Percentiles rank a stretch among this genome's conserved stretches.
Conservation (phyloP, 306 rosid species). For the Herpetospermum pedunculosum region DNA sequence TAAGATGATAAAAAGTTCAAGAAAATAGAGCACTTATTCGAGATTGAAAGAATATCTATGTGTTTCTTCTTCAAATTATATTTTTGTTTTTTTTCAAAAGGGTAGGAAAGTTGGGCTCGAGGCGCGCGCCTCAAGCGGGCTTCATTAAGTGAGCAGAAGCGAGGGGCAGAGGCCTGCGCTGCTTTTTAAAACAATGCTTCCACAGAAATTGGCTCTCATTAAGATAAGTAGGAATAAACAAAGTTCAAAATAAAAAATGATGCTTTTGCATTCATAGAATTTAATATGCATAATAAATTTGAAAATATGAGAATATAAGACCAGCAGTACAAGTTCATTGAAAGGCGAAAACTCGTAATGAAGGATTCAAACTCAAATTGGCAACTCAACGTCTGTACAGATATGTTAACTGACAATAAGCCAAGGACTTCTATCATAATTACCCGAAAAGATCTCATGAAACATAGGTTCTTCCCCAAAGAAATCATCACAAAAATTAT, state of each 20-base stretch:
- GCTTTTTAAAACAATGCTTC: no score
- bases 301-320: not conserved
- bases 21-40: no score
- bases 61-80: no score
- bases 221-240: not conserved
- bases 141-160: no score
- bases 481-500: conserved; percentile 71
- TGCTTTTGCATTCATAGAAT: not conserved
- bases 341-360: not conserved
- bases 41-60: no score
- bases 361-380: not conserved
- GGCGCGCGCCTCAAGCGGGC: no score
- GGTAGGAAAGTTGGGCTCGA: no score
- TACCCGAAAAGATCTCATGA: conserved; percentile 72
- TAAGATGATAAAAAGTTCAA: no score
- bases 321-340: not conserved
- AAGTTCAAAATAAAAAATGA: not conserved
- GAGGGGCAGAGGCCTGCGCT: no score
- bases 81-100: no score
- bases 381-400: not conserved
- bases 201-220: not conserved
- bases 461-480: conserved; percentile 65
- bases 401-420: not conserved
- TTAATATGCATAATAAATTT: not conserved
- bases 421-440: conserved; percentile 5